Evolutionary conservation across 306 rosid species (phyloP), one percentile per base, ranked within the genome.

Genomic region (Rosa rugosa): DNA sequence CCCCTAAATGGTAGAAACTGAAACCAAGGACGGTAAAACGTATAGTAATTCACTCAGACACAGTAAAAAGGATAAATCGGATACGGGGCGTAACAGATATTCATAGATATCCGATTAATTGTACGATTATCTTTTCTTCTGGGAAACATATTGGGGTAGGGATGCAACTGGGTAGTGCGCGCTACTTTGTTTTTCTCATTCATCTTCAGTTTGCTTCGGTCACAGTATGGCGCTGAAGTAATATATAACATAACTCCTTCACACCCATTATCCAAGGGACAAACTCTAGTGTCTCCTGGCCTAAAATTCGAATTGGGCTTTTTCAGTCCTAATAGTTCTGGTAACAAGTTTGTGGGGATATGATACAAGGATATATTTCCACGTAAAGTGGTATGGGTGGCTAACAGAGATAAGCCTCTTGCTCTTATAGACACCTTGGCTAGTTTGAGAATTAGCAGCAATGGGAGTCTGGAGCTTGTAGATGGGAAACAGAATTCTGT

Each of bases 361-460:
- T 90, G 94, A 90, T 77, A 75, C 34, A 38, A 75, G 63, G 9
- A 38, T 75, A 64, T 49, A 18, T n/a, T 68, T 10, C 78, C 85
- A 0, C 77, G 40, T 0, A 63, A 40, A 41, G 11, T 77, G n/a
- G 56, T 81, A 3, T 87, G 91, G 91, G 87, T 90, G 16, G 91
- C 88, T 8, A 87, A 84, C 51, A 86, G 87, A 79, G 66, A 89
- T 64, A 69, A 38, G 17, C 88, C 91, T 8, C 41, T 86, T 5
- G 44, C 54, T 38, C 22, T 45, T 54, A 41, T n/a, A 8, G 84
- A 84, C 71, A 66, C 76, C 34, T 27, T 31, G 50, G 90, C 85
- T 5, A 38, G 18, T 57, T 14, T 90, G 13, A 66, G 27, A 4
- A 71, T 86, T 3, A 59, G 62, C 31, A 77, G 71, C 42, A 80